phyloP scores from a whole-genome alignment of 1,139 yeast species.

The Debaryomyces robertsiae region DNA sequence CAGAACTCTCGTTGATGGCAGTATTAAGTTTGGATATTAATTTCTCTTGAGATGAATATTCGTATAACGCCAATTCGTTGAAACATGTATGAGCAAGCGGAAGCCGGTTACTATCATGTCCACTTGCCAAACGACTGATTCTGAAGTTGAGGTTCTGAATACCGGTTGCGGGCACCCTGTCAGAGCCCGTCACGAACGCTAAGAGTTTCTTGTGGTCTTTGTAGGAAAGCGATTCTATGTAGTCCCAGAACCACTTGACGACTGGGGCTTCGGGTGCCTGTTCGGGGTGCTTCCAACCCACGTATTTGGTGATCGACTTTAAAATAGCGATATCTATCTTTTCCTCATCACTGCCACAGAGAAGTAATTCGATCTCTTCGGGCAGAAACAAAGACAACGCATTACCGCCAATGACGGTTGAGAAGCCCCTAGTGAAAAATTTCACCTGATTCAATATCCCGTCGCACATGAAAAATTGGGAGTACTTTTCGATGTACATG shows the following conservation, averaged over 20 bases:
- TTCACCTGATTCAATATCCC: constrained; percentile 56
- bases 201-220: constrained; percentile 62
- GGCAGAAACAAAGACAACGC: constrained; percentile 77
- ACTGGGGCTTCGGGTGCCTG: constrained; percentile 40
- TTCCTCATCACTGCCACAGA: constrained; percentile 75
- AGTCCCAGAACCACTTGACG: constrained; percentile 86
- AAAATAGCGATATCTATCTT: constrained; percentile 68
- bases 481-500: constrained; percentile 63
- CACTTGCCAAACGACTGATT: constrained; percentile 50
- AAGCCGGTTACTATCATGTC: constrained; percentile 54
- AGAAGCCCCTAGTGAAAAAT: constrained; percentile 70
- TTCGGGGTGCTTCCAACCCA: constrained; percentile 53
- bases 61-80: constrained; percentile 79
- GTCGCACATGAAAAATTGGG: constrained; percentile 58
- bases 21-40: constrained; percentile 56
- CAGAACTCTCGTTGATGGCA: constrained; percentile 80
- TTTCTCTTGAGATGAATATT: constrained; percentile 56
- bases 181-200: constrained; percentile 86
- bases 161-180: constrained; percentile 91
- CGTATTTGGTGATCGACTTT: constrained; percentile 71
- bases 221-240: constrained; percentile 49
- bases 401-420: constrained; percentile 76
- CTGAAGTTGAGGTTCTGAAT: constrained; percentile 71
- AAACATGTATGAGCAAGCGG: constrained; percentile 95
- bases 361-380: constrained; percentile 73